These are phyloP conservation scores for Mucor racemosus DNA, from an alignment of 371 early-diverging fungal species.

Conservation along the genomic window DNA sequence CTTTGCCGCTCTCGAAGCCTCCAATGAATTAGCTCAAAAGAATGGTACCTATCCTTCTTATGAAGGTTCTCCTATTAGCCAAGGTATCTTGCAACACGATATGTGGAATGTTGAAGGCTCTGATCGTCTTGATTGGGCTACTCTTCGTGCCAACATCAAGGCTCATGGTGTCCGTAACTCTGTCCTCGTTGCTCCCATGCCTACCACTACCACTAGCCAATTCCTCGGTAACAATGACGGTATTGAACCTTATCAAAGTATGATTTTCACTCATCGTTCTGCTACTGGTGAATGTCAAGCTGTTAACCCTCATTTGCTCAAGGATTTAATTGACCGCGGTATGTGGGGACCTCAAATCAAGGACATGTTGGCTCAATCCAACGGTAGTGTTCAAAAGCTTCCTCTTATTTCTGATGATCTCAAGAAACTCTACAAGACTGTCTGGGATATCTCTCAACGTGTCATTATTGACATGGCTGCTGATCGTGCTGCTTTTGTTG, in stretches of 20 bases:
- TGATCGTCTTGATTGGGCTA: slow-evolving; percentile 88
- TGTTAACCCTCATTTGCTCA: slow-evolving; percentile 94
- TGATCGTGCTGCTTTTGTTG: slow-evolving; percentile 96
- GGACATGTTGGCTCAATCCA: slow-evolving; percentile 92
- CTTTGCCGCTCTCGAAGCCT: slow-evolving; percentile 93
- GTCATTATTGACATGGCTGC: slow-evolving; percentile 78
- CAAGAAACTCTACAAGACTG: slow-evolving; percentile 96
- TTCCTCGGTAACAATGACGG: slow-evolving; percentile 98
- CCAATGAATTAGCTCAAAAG: slow-evolving; percentile 85
- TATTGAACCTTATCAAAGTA: slow-evolving; percentile 95
- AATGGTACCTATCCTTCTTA: slow-evolving; percentile 90
- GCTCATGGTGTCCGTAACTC: slow-evolving; percentile 94
- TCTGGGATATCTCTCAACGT: slow-evolving; percentile 97
- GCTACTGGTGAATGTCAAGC: slow-evolving; percentile 98
- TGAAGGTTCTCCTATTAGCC: slow-evolving; percentile 85
- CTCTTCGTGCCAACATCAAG: slow-evolving; percentile 79
- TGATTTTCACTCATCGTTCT: slow-evolving; percentile 96
- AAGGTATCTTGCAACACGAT: slow-evolving; percentile 95
- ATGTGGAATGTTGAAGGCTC: slow-evolving; percentile 85
- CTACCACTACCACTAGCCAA: slow-evolving; percentile 97
- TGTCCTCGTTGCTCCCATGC: slow-evolving; percentile 97
- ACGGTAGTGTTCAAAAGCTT: slow-evolving; percentile 92
- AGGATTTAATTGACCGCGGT: slow-evolving; percentile 89
- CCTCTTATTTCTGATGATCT: slow-evolving; percentile 83
- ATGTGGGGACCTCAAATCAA: slow-evolving; percentile 96